Base-by-base conservation (phyloP, 2,329 filamentous ascomycete genomes). In the Madurella fahalii region DNA sequence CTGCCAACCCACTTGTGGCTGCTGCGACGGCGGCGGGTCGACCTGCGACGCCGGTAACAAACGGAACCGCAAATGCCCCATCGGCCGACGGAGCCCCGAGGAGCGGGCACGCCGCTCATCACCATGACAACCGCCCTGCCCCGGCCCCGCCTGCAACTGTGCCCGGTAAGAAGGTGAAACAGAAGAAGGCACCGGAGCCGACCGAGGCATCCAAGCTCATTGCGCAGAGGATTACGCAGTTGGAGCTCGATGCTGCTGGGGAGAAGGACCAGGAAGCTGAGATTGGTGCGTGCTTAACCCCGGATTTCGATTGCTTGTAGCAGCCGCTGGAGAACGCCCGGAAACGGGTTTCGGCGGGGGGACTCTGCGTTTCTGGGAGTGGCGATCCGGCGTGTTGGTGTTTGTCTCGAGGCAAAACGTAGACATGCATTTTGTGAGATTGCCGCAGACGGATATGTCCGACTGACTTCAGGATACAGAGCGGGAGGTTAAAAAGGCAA, bases 251-350 rank as follows among this genome's bases (percentile, higher is more conserved):
- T 77, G 89, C 88, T 47, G 91, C 91, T 11, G 90, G 90, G 56
- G 92, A 96, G 70, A 96, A 95, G 72, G 93, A 95, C 64, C 90
- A 96, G 73, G 92, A 96, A 74, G 84, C 88, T 58, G 94, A 97
- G 77, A 96, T 99, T 69, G 90, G 91, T 95, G 59, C 47, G 69
- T 69, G 49, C 56, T 53, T 46, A 57, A 37, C 37, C 43, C 52
- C 55, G 9, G 17, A 47, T n/a, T 37, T 34, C 45, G 25, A 25
- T 25, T 25, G 25, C 7, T 25, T 25, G 25, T 17, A 16, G 12
- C n/a, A 30, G 5, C 18, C 25, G 17, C 8, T 18, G 16, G 13
- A 4, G 9, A 15, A 25, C 25, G 25, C 13, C 2, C 17, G 34
- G 31, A 39, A 17, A 20, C 9, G 8, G 40, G 17, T 18, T 16